A percentile compares a stretch with the other conserved stretches of the same genome.
These are phyloP conservation scores for Cucurbita ficifolia DNA, from an alignment of 306 rosid genomes.

Conservation along the genomic window DNA sequence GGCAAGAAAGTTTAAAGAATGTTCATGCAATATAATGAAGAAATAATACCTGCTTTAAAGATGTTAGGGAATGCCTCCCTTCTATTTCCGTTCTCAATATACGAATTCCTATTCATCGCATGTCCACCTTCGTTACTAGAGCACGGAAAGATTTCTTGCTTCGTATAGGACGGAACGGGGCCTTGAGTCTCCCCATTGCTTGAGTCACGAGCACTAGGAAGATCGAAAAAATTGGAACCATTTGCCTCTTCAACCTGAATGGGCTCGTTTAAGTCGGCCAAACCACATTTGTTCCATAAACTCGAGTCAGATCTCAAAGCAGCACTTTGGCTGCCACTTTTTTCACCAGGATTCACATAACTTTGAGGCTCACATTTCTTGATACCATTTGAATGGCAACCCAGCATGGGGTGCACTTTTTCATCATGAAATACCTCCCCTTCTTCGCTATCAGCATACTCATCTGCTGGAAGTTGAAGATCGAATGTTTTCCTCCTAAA, in stretches of 20 bases:
- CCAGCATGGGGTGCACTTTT: conserved; percentile 27
- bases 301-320: conserved; percentile 33
- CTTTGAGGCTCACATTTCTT: conserved; percentile 25
- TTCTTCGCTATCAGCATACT: conserved; percentile 64
- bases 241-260: conserved; percentile 53
- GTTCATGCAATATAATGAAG: background rate
- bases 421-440: conserved; percentile 58
- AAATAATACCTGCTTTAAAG: conserved; percentile 55
- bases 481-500: conserved; percentile 66
- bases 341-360: conserved; percentile 25
- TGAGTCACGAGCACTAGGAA: conserved; percentile 15
- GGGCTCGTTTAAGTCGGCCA: conserved; percentile 85
- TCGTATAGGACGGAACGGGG: conserved; percentile 22
- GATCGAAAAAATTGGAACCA: conserved; percentile 26
- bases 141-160: conserved; percentile 31
- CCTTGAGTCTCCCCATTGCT: conserved; percentile 29
- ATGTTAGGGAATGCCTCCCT: conserved; percentile 34
- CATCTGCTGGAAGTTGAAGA: conserved; percentile 88
- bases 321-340: conserved; percentile 28
- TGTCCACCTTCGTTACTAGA: conserved; percentile 28
- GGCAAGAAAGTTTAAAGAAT: background rate
- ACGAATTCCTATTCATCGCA: conserved; percentile 19
- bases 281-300: conserved; percentile 36
- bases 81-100: conserved; percentile 38
- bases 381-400: conserved; percentile 23